Conservation (phyloP, 164 flowering plant genomes). For the Protea cynaroides region DNA sequence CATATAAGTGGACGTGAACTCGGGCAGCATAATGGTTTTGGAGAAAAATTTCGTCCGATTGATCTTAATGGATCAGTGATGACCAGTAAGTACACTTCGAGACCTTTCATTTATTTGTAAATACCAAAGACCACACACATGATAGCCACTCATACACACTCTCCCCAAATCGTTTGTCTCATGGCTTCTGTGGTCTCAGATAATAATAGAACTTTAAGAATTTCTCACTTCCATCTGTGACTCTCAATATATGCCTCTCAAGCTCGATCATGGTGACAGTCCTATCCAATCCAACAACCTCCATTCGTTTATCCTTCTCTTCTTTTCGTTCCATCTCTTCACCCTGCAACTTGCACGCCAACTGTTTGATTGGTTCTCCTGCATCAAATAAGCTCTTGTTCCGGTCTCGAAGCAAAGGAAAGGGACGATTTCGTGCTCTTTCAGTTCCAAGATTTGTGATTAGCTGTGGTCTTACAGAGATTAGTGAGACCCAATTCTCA, state of each 20-base stretch:
- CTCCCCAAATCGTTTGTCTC: background rate
- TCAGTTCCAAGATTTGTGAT: constrained; percentile 6
- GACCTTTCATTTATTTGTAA: too few species aligned
- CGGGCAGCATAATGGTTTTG: too few species aligned
- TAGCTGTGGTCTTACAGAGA: constrained; percentile 35
- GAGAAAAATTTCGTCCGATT: too few species aligned
- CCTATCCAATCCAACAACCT: constrained; percentile 11
- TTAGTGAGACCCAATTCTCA: constrained; percentile 44
- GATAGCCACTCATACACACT: background rate
- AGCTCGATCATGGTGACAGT: constrained; percentile 12
- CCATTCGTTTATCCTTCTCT: constrained; percentile 8
- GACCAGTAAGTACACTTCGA: too few species aligned
- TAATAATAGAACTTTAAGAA: too few species aligned
- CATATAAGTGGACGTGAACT: too few species aligned
- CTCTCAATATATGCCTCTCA: too few species aligned
- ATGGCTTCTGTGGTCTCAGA: background rate
- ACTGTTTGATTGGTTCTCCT: constrained; percentile 1
- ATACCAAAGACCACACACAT: constrained; percentile 22
- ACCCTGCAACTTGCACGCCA: constrained; percentile 1
- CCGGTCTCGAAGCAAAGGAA: background rate
- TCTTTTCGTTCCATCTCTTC: background rate
- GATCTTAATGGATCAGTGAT: too few species aligned
- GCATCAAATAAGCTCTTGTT: constrained; percentile 3
- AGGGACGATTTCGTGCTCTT: constrained; percentile 4
- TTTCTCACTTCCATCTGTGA: background rate